A percentile compares a stretch with the other conserved stretches of the same genome.
Conservation (phyloP, 805 yeast species). For the Lipomyces sp. region DNA sequence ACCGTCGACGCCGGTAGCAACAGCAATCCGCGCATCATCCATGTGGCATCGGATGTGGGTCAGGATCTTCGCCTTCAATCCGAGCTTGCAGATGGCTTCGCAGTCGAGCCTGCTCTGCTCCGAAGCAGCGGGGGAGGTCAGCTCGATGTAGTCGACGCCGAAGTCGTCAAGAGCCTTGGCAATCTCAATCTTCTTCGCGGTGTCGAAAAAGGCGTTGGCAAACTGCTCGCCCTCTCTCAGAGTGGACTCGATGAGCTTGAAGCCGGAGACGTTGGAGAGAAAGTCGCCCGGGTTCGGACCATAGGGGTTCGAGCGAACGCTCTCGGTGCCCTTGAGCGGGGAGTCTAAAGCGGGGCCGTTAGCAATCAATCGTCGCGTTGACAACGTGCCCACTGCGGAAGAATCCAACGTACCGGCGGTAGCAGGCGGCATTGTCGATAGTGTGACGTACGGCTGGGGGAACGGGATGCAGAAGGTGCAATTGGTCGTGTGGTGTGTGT, state of each 20-base stretch:
- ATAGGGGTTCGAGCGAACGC: constrained; percentile 61
- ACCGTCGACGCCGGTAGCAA: constrained; percentile 98
- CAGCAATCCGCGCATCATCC: constrained; percentile 98
- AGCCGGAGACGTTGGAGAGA: constrained; percentile 80
- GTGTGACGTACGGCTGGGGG: not conserved
- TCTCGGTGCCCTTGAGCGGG: constrained; percentile 17
- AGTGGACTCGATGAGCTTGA: constrained; percentile 92
- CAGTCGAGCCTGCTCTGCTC: constrained; percentile 91
- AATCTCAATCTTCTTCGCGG: constrained; percentile 93
- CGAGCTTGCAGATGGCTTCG: constrained; percentile 97
- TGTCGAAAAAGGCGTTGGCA: constrained; percentile 92
- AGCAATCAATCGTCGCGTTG: not conserved
- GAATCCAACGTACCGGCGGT: constrained; percentile 17
- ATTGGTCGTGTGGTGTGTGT: not conserved
- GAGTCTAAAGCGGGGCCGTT: not conserved
- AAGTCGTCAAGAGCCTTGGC: constrained; percentile 96
- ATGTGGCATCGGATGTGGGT: constrained; percentile 98
- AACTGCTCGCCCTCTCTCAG: constrained; percentile 98
- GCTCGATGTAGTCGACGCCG: constrained; percentile 96
- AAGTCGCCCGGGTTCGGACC: constrained; percentile 95
- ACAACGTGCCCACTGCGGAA: too few species aligned
- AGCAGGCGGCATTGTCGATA: constrained; percentile 23
- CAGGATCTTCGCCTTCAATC: constrained; percentile 89
- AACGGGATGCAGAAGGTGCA: not conserved
- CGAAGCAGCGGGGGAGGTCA: constrained; percentile 96